Evolutionary conservation across 2,329 filamentous ascomycete species (phyloP).

Genomic region (Neopestalotiopsis sp.): DNA sequence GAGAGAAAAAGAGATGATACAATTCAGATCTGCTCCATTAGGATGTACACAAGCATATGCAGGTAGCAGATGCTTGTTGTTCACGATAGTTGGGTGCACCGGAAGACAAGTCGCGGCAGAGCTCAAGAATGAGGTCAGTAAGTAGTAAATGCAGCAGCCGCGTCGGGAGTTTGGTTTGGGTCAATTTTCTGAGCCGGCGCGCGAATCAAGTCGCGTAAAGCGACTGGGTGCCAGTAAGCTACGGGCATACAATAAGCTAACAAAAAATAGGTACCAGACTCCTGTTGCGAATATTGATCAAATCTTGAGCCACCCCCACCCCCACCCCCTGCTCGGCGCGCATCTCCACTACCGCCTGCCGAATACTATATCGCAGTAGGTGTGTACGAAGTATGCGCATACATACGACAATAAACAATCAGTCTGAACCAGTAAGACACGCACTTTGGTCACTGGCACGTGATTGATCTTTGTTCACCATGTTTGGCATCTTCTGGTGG

Average conservation of each 20-base stretch:
- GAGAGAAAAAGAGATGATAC: neutral
- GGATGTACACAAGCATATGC: neutral
- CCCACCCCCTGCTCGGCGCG: neutral
- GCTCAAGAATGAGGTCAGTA: conserved; percentile 10
- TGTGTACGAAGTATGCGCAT: no score
- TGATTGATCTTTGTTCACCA: neutral
- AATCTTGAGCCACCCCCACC: neutral
- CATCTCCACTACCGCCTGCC: neutral
- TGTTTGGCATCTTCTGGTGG: neutral
- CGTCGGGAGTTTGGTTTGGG: neutral
- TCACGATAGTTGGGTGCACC: neutral
- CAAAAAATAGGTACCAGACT: neutral
- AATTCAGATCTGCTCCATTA: neutral
- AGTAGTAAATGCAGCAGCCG: conserved; percentile 1
- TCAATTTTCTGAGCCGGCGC: conserved; percentile 10
- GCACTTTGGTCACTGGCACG: neutral
- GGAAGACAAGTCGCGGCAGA: neutral
- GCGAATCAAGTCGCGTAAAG: conserved; percentile 15
- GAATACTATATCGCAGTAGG: neutral
- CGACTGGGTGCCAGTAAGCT: neutral
- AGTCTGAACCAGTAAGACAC: neutral
- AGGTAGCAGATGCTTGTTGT: neutral
- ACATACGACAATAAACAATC: neutral
- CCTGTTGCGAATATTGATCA: no score
- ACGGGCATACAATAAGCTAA: neutral